phyloP scores from a whole-genome alignment of 2,329 filamentous ascomycete genomes.

The Orbilia quercus region DNA sequence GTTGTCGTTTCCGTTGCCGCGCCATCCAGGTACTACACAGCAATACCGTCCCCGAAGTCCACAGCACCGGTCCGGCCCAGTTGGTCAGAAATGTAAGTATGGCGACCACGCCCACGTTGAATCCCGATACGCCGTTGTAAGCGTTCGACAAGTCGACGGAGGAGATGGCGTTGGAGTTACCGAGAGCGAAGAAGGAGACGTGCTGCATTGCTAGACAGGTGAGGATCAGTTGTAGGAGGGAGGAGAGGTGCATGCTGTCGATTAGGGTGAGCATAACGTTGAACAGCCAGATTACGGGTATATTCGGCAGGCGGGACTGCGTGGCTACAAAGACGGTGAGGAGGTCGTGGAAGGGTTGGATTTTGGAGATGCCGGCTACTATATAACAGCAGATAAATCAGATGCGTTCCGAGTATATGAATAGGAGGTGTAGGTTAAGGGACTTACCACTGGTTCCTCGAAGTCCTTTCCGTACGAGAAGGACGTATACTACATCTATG shows the following conservation, averaged over 20 bases:
- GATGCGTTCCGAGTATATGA: neutral
- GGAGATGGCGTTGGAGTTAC: conserved; percentile 92
- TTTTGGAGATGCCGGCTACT: conserved; percentile 14
- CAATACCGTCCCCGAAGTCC: conserved; percentile 74
- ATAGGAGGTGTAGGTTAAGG: neutral
- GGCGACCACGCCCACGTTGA: conserved; percentile 83
- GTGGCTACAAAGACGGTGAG: conserved; percentile 83
- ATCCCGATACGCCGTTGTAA: conserved; percentile 88
- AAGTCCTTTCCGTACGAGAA: conserved; percentile 62
- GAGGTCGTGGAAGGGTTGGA: conserved; percentile 71
- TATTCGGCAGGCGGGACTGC: conserved; percentile 85
- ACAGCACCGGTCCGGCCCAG: conserved; percentile 92
- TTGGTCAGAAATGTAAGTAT: conserved; percentile 86
- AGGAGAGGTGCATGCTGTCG: conserved; percentile 61
- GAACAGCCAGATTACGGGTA: conserved; percentile 84
- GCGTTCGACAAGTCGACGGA: conserved; percentile 94
- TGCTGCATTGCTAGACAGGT: conserved; percentile 82
- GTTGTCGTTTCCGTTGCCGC: neutral
- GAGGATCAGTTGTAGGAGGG: conserved; percentile 67
- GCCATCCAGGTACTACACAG: conserved; percentile 64
- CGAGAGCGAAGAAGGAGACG: conserved; percentile 86
- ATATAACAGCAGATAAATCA: neutral
- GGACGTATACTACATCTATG: conserved; percentile 61
- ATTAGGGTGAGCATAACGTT: conserved; percentile 71
- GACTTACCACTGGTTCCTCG: conserved; percentile 11